These are phyloP conservation scores for Helminthosporium solani DNA, from an alignment of 2,329 filamentous ascomycete species.

Conservation along the genomic window DNA sequence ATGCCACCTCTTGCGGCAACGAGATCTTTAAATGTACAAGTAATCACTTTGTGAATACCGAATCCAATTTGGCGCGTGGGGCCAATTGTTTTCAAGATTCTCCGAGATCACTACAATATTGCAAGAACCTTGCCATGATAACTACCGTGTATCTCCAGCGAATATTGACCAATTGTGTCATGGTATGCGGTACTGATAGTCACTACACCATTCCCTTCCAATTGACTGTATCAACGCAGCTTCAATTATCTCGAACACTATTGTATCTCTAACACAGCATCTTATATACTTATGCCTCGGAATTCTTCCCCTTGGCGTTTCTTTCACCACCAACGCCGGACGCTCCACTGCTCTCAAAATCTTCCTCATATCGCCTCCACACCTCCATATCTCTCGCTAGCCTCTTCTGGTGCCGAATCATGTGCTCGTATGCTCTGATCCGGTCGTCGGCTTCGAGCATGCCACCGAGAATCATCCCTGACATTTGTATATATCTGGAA, in stretches of 20 bases:
- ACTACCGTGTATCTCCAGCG: too few relatives aligned
- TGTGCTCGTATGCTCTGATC: conserved; percentile 66
- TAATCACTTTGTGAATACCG: too few relatives aligned
- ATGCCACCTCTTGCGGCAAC: too few relatives aligned
- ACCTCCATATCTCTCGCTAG: conserved; percentile 64
- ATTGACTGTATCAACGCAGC: too few relatives aligned
- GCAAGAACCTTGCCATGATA: too few relatives aligned
- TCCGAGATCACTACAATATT: too few relatives aligned
- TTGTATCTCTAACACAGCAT: background rate
- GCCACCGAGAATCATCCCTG: conserved; percentile 76
- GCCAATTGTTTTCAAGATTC: too few relatives aligned
- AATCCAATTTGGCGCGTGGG: too few relatives aligned
- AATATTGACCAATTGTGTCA: too few relatives aligned
- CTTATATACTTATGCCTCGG: conserved; percentile 6
- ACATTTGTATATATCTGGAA: conserved; percentile 75
- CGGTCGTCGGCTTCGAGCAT: conserved; percentile 74
- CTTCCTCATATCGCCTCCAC: conserved; percentile 67
- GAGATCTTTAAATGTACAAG: too few relatives aligned
- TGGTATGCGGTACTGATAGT: too few relatives aligned
- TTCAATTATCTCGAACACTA: background rate
- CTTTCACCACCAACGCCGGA: conserved; percentile 40
- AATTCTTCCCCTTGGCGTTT: conserved; percentile 22
- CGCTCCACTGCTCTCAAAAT: conserved; percentile 50
- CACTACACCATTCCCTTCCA: too few relatives aligned
- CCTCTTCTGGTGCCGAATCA: conserved; percentile 64